These are phyloP conservation scores for Saccharomycopsis amapae DNA, from an alignment of 805 yeast species.

Conservation along the genomic window DNA sequence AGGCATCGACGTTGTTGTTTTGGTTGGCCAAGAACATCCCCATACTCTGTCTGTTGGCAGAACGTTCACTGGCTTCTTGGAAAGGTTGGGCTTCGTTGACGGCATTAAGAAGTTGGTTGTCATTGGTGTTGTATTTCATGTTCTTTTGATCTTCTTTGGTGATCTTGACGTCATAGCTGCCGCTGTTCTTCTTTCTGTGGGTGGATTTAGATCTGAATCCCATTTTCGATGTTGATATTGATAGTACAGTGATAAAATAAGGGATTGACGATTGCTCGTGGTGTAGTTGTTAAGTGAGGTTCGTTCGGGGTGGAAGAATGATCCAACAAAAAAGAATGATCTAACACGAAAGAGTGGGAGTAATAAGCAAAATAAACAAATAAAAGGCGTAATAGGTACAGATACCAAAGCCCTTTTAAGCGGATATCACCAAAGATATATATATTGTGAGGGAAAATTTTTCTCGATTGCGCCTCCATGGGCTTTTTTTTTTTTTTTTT, in stretches of 20 bases:
- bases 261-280: too few relatives aligned
- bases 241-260: background rate
- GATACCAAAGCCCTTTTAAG: too few relatives aligned
- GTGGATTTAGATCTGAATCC: slow-evolving; percentile 19
- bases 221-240: slow-evolving; percentile 8
- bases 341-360: too few relatives aligned
- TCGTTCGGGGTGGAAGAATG: too few relatives aligned
- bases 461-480: too few relatives aligned
- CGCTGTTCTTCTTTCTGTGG: slow-evolving; percentile 24
- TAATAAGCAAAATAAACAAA: too few relatives aligned
- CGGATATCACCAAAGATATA: too few relatives aligned
- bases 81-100: slow-evolving; percentile 96
- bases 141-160: slow-evolving; percentile 30
- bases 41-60: slow-evolving; percentile 33
- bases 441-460: too few relatives aligned
- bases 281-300: too few relatives aligned
- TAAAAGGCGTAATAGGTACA: too few relatives aligned
- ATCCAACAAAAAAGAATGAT: too few relatives aligned
- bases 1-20: slow-evolving; percentile 64
- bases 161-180: slow-evolving; percentile 38
- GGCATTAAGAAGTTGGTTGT: slow-evolving; percentile 89
- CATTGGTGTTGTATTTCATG: slow-evolving; percentile 15
- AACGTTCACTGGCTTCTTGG: slow-evolving; percentile 49
- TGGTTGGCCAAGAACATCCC: slow-evolving; percentile 36
- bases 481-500: too few relatives aligned